A percentile compares a stretch with the other conserved stretches of the same genome.
Conservation (phyloP, 2,329 filamentous ascomycete species). For the Calonectria naviculata region DNA sequence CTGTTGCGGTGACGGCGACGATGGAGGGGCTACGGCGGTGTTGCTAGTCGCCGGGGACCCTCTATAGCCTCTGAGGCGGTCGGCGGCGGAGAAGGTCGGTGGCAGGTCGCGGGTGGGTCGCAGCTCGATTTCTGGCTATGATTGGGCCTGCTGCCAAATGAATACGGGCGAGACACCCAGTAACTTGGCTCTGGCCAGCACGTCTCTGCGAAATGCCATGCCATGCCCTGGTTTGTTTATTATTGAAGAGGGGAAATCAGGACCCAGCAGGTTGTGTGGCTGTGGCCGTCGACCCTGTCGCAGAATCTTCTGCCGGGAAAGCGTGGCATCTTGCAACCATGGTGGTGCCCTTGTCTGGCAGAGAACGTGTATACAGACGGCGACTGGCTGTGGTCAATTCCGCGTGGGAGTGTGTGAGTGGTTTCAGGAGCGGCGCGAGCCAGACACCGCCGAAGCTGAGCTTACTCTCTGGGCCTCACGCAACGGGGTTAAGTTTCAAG, state of each 20-base stretch:
- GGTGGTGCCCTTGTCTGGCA: neutral
- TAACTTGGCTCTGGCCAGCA: neutral
- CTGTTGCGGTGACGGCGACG: slow-evolving; percentile 44
- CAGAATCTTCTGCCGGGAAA: neutral
- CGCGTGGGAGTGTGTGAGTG: neutral
- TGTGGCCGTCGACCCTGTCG: neutral
- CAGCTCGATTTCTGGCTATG: slow-evolving; percentile 5
- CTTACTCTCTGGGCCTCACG: slow-evolving; percentile 3
- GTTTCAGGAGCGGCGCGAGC: neutral
- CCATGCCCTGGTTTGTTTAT: slow-evolving; percentile 20
- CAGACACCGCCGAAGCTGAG: neutral
- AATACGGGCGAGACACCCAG: slow-evolving; percentile 14
- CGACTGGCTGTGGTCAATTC: neutral
- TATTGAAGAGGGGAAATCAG: neutral
- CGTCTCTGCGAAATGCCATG: slow-evolving; percentile 6
- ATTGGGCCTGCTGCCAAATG: slow-evolving; percentile 12
- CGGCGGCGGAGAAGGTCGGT: slow-evolving; percentile 6
- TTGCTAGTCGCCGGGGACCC: slow-evolving; percentile 23
- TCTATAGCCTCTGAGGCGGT: slow-evolving; percentile 14
- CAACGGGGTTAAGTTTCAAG: slow-evolving; percentile 19
- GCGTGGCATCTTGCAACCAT: neutral
- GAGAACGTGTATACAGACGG: neutral
- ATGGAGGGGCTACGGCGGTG: slow-evolving; percentile 46
- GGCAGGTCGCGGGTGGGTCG: slow-evolving; percentile 11
- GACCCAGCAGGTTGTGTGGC: neutral